These are phyloP conservation scores for Paramecium octaurelia DNA, from an alignment of 73 alveolate species.

Conservation along the genomic window DNA sequence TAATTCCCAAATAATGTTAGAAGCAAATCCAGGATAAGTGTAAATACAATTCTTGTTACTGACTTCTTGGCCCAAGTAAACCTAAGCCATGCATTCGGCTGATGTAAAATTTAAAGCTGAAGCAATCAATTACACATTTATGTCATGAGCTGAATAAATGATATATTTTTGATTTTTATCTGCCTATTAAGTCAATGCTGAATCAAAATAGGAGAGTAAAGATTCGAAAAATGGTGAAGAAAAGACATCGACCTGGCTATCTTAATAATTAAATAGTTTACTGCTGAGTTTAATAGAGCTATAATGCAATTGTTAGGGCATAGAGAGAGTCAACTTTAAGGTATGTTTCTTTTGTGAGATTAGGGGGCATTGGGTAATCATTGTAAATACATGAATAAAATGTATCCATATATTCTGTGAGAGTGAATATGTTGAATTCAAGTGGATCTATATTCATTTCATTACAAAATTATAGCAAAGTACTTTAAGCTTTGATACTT, in stretches of 20 bases:
- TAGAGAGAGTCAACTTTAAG: not conserved
- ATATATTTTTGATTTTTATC: conserved; percentile 4
- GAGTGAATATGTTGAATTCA: not conserved
- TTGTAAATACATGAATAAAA: not conserved
- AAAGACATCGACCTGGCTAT: not conserved
- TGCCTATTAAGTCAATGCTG: not conserved
- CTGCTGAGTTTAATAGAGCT: not conserved
- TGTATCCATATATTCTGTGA: conserved; percentile 50
- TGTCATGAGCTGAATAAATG: conserved; percentile 57
- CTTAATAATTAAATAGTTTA: not conserved
- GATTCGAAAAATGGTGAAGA: conserved; percentile 47
- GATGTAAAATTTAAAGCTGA: conserved; percentile 53
- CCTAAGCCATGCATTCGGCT: conserved; percentile 53
- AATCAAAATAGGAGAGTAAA: conserved; percentile 8
- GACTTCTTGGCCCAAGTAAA: not conserved
- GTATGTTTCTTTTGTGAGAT: not conserved
- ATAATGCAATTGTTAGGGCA: not conserved
- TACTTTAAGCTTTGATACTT: not conserved
- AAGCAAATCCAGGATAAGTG: conserved; percentile 50
- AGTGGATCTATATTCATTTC: conserved; percentile 11
- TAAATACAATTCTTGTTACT: conserved; percentile 30
- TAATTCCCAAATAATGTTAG: conserved; percentile 48
- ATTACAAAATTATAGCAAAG: not conserved
- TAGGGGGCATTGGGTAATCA: not conserved
- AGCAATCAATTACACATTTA: conserved; percentile 21